Evolutionary conservation across 2,329 filamentous ascomycete genomes (phyloP).

Genomic region (Colletotrichum acutatum): DNA sequence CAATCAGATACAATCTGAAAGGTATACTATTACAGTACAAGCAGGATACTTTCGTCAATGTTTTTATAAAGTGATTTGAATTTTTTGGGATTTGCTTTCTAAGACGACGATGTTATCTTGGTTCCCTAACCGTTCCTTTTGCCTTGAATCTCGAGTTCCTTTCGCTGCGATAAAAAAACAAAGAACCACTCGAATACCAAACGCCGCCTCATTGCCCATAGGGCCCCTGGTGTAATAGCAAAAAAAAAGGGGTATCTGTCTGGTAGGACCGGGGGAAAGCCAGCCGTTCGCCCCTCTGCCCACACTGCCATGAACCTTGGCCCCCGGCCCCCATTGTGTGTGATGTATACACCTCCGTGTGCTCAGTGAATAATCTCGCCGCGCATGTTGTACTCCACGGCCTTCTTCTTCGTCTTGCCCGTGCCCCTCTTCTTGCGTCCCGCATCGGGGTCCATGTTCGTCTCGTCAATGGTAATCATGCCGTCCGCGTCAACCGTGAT

Average conservation of each 20-base stretch:
- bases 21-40: too few species aligned
- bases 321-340: too few species aligned
- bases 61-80: background rate
- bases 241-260: slow-evolving; percentile 7
- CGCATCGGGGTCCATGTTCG: slow-evolving; percentile 29
- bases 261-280: background rate
- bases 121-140: background rate
- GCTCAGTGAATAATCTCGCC: slow-evolving; percentile 34
- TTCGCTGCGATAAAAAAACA: background rate
- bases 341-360: background rate
- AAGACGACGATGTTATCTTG: background rate
- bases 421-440: slow-evolving; percentile 46
- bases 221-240: background rate
- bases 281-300: background rate
- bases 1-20: too few species aligned
- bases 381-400: slow-evolving; percentile 43
- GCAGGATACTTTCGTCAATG: background rate
- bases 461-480: slow-evolving; percentile 36
- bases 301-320: background rate
- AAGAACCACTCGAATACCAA: background rate
- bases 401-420: slow-evolving; percentile 46
- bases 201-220: background rate
- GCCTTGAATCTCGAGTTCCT: background rate
- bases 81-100: background rate
- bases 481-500: slow-evolving; percentile 34